Evolutionary conservation across 116 monocot species (phyloP).

Genomic region (Posidonia oceanica): DNA sequence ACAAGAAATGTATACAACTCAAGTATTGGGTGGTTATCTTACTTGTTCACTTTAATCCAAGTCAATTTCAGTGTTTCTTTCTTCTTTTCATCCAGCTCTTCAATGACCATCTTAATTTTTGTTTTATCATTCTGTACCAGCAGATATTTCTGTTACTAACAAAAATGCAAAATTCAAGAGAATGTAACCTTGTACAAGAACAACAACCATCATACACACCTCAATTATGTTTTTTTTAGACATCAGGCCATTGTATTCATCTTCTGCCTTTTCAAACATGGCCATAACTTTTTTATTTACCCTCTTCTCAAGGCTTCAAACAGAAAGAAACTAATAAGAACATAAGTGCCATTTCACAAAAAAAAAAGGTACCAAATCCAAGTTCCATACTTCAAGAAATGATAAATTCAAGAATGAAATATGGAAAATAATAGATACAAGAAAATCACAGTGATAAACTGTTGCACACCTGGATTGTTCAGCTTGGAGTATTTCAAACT

Average conservation of each 20-base stretch:
- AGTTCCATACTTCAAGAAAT: no score
- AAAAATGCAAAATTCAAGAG: neutral
- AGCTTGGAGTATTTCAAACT: slow-evolving; percentile 66
- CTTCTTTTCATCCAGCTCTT: slow-evolving; percentile 95
- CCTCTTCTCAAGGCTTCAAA: slow-evolving; percentile 78
- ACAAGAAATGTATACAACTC: neutral
- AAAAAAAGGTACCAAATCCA: neutral
- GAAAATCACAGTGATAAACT: slow-evolving; percentile 2
- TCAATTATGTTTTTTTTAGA: slow-evolving; percentile 90
- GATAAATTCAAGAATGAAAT: no score
- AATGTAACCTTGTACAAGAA: neutral
- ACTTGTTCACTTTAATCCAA: slow-evolving; percentile 99
- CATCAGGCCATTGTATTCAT: slow-evolving; percentile 81
- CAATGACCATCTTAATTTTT: slow-evolving; percentile 90
- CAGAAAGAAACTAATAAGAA: slow-evolving; percentile 1
- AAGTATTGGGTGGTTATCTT: slow-evolving; percentile 10
- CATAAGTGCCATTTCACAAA: no score
- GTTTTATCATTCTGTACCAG: slow-evolving; percentile 76
- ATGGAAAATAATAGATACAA: neutral
- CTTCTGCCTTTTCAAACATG: slow-evolving; percentile 98
- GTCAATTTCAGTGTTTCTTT: slow-evolving; percentile 88
- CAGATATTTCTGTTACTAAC: neutral
- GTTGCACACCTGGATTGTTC: slow-evolving; percentile 57
- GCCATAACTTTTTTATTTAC: slow-evolving; percentile 95
- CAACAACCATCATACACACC: slow-evolving; percentile 16